Conservation (phyloP, 306 rosid species). For the Acacia confusa region DNA sequence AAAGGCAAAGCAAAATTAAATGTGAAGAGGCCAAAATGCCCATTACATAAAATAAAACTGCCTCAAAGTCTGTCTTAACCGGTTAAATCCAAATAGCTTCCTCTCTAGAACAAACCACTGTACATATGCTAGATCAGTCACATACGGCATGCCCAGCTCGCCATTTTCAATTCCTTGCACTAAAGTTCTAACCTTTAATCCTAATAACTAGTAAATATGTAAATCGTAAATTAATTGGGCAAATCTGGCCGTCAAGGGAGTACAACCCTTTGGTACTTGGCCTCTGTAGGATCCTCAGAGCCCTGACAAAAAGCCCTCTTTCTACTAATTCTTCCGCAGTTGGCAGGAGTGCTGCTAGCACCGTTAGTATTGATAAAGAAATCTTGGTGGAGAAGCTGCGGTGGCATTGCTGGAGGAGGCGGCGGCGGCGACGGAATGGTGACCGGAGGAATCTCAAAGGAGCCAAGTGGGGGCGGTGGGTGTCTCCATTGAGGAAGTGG, state of each 20-base stretch:
- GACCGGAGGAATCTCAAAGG: conserved; percentile 89
- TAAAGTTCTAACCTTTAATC: conserved; percentile 36
- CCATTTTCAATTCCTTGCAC: conserved; percentile 30
- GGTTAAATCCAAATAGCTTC: conserved; percentile 39
- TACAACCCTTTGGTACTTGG: conserved; percentile 72
- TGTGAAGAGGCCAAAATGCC: conserved; percentile 47
- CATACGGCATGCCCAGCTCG: conserved; percentile 33
- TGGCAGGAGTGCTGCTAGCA: conserved; percentile 37
- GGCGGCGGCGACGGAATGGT: conserved; percentile 63
- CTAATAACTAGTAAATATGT: conserved; percentile 39
- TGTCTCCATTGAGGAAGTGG: conserved; percentile 99
- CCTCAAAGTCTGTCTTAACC: conserved; percentile 35
- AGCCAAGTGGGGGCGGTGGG: conserved; percentile 94
- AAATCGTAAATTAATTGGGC: conserved; percentile 31
- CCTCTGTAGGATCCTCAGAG: conserved; percentile 67
- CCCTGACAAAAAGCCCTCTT: conserved; percentile 69
- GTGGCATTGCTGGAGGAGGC: conserved; percentile 19
- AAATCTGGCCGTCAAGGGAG: conserved; percentile 49
- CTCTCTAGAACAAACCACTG: conserved; percentile 56
- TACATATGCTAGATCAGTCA: conserved; percentile 67
- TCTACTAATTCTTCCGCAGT: conserved; percentile 60
- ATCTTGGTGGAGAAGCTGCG: conserved; percentile 54
- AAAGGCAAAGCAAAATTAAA: conserved; percentile 45
- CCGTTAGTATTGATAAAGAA: conserved; percentile 33
- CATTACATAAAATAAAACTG: conserved; percentile 11